Evolutionary conservation across 2,329 filamentous ascomycete species (phyloP).

Genomic region (Fusarium dlaminii): DNA sequence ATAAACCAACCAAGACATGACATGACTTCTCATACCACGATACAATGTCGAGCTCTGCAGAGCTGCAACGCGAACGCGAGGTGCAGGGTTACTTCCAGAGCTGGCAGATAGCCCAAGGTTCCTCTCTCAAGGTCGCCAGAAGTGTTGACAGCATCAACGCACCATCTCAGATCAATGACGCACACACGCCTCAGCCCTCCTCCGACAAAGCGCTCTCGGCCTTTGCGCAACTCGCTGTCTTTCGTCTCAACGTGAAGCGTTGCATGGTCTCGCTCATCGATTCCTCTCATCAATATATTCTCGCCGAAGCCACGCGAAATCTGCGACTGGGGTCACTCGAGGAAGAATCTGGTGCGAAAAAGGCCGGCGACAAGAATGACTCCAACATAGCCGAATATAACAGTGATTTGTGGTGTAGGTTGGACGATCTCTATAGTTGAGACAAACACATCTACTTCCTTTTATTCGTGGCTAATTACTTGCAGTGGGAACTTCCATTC

Average conservation of each 20-base stretch:
- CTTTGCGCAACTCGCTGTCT: constrained; percentile 60
- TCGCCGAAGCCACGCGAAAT: constrained; percentile 61
- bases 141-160: constrained; percentile 45
- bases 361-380: neutral
- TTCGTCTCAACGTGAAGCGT: constrained; percentile 58
- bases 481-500: constrained; percentile 40
- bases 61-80: constrained; percentile 46
- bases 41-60: constrained; percentile 40
- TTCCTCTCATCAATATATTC: constrained; percentile 56
- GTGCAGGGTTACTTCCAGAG: constrained; percentile 46
- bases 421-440: neutral
- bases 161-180: constrained; percentile 37
- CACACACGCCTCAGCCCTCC: constrained; percentile 46
- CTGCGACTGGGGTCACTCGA: constrained; percentile 51
- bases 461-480: neutral
- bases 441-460: neutral
- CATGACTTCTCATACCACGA: constrained; percentile 1
- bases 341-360: neutral
- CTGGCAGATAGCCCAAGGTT: constrained; percentile 47
- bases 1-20: constrained; percentile 6
- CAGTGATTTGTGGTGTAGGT: constrained; percentile 49
- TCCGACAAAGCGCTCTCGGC: constrained; percentile 54
- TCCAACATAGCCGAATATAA: constrained; percentile 1
- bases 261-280: constrained; percentile 61
- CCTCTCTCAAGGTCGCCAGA: constrained; percentile 45